Conservation (phyloP, 768 basidiomycete genomes). For the Naganishia friedmannii region DNA sequence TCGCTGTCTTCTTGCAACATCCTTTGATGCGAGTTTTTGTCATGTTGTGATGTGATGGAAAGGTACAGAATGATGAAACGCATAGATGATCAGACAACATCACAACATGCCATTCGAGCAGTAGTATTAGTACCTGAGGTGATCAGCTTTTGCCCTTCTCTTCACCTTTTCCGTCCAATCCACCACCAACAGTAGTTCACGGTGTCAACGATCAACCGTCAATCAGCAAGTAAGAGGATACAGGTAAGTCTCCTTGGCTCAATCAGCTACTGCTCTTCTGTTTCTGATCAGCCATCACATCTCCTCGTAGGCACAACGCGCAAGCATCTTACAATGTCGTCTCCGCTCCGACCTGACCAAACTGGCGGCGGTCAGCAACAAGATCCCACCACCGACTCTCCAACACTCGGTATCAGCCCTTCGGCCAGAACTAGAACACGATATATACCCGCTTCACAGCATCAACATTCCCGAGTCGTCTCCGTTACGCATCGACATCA, state of each 20-base stretch:
- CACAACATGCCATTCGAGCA: background rate
- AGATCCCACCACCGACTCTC: background rate
- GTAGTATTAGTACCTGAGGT: background rate
- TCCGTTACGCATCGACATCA: background rate
- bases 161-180: too few relatives aligned
- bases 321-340: background rate
- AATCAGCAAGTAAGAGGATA: too few relatives aligned
- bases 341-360: background rate
- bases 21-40: background rate
- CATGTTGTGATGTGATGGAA: constrained; percentile 11
- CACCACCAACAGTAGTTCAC: too few relatives aligned
- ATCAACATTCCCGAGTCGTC: background rate
- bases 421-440: background rate
- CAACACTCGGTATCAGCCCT: background rate
- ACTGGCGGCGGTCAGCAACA: background rate
- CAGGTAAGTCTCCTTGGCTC: too few relatives aligned
- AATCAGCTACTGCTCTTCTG: too few relatives aligned
- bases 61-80: constrained; percentile 12
- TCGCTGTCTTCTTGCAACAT: background rate
- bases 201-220: too few relatives aligned
- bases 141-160: background rate
- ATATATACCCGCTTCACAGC: background rate
- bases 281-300: too few relatives aligned
- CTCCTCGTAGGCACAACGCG: too few relatives aligned
- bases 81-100: constrained; percentile 18